phyloP scores from a whole-genome alignment of 73 alveolate genomes.

The Durusdinium trenchii region DNA sequence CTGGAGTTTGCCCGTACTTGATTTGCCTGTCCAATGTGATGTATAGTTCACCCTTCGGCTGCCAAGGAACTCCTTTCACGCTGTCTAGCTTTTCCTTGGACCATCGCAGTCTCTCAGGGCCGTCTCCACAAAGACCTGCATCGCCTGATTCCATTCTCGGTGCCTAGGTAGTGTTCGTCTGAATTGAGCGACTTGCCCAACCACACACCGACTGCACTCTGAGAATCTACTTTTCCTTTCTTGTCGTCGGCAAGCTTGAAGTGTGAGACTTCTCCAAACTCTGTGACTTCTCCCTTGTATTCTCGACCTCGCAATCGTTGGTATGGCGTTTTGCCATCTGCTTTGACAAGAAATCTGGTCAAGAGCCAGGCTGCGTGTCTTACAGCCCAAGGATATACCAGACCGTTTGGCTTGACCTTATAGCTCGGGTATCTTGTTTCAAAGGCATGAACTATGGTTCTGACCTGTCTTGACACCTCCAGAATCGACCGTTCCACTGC shows the following conservation, averaged over 20 bases:
- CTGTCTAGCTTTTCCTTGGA: not conserved
- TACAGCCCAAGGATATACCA: not conserved
- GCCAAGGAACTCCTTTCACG: slow-evolving; percentile 4
- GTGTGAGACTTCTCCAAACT: not conserved
- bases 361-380: slow-evolving; percentile 6
- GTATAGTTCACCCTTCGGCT: not conserved
- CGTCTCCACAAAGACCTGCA: slow-evolving; percentile 9
- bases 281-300: not conserved
- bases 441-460: not conserved
- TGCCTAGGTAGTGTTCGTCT: slow-evolving; percentile 22
- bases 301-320: slow-evolving; percentile 2
- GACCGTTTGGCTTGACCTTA: not conserved
- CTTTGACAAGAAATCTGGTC: slow-evolving; percentile 10
- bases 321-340: slow-evolving; percentile 6
- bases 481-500: not conserved
- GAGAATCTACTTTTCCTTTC: not conserved
- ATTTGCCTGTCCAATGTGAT: not conserved
- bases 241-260: not conserved
- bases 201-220: not conserved
- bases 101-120: not conserved
- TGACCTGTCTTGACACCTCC: slow-evolving; percentile 18
- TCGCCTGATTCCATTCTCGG: not conserved
- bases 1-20: not conserved
- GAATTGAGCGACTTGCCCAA: not conserved
- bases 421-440: not conserved